Conservation (phyloP, 2,329 filamentous ascomycete species). For the Colletotrichum cordylinicola region DNA sequence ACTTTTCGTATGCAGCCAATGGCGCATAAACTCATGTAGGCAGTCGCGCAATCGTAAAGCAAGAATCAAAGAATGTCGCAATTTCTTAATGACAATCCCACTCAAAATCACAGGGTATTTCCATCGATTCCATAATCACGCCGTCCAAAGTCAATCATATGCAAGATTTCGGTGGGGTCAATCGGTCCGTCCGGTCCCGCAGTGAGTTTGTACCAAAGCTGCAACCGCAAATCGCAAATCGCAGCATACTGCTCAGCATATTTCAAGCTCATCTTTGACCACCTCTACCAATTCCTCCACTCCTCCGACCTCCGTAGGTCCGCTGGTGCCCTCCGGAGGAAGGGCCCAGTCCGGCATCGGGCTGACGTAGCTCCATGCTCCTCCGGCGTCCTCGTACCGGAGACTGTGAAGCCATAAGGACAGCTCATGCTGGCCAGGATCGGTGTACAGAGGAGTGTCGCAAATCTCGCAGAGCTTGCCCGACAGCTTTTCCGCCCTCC, state of each 20-base stretch:
- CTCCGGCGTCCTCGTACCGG: conserved; percentile 83
- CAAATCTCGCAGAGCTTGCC: conserved; percentile 83
- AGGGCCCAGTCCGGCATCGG: conserved; percentile 86
- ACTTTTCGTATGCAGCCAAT: neutral
- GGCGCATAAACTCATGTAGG: neutral
- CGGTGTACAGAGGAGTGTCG: conserved; percentile 88
- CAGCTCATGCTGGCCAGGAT: conserved; percentile 88
- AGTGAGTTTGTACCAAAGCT: conserved; percentile 15
- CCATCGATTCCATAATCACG: neutral
- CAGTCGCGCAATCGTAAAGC: neutral
- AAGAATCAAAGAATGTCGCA: neutral
- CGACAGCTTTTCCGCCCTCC: conserved; percentile 92
- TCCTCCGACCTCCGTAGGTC: conserved; percentile 71
- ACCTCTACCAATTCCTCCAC: conserved; percentile 65
- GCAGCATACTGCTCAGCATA: conserved; percentile 26
- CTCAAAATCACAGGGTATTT: neutral
- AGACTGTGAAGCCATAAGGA: conserved; percentile 93
- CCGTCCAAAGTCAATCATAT: neutral
- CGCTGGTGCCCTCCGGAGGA: conserved; percentile 74
- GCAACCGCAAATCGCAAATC: neutral
- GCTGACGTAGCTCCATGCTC: conserved; percentile 87
- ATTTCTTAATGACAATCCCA: neutral
- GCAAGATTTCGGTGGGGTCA: neutral
- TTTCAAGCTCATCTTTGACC: conserved; percentile 51
- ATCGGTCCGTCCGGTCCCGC: conserved; percentile 10